These are phyloP conservation scores for Cladorrhinum samala DNA, from an alignment of 495 filamentous ascomycete species.

Conservation along the genomic window DNA sequence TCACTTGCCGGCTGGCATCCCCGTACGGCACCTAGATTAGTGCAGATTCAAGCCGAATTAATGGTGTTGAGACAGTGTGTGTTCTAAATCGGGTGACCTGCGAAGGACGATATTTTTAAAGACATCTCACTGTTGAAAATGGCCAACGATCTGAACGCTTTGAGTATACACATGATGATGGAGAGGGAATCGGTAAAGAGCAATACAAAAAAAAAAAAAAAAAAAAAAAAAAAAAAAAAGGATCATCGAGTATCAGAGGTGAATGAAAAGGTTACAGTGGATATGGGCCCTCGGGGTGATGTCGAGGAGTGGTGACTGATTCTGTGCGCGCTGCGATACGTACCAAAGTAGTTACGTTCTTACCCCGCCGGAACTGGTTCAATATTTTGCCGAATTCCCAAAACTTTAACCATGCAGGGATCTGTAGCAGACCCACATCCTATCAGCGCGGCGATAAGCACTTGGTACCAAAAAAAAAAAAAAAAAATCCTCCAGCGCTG, in stretches of 20 bases:
- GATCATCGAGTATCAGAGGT: background rate
- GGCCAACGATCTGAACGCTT: too few relatives aligned
- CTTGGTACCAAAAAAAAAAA: constrained; percentile 8
- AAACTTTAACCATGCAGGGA: background rate
- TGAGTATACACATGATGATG: background rate
- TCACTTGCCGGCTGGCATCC: constrained; percentile 10
- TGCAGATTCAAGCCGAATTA: constrained; percentile 1
- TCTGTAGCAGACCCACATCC: background rate
- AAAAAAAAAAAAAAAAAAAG: constrained; percentile 6
- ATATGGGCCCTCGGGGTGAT: too few relatives aligned
- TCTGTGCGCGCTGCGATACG: too few relatives aligned
- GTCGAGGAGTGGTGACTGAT: too few relatives aligned
- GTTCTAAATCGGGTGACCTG: too few relatives aligned
- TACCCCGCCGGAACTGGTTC: background rate
- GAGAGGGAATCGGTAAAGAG: background rate
- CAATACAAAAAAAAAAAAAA: constrained; percentile 2
- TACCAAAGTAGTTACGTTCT: too few relatives aligned
- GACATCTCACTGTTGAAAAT: too few relatives aligned
- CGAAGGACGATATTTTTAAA: too few relatives aligned
- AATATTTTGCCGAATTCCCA: background rate
- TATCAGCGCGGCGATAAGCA: constrained; percentile 11
- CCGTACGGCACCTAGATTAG: constrained; percentile 1
- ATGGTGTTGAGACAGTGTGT: too few relatives aligned
- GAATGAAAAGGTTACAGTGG: too few relatives aligned
- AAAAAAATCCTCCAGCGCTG: constrained; percentile 8